Evolutionary conservation across 257 asterid genomes (phyloP).

Genomic region (Solanum virginianum): DNA sequence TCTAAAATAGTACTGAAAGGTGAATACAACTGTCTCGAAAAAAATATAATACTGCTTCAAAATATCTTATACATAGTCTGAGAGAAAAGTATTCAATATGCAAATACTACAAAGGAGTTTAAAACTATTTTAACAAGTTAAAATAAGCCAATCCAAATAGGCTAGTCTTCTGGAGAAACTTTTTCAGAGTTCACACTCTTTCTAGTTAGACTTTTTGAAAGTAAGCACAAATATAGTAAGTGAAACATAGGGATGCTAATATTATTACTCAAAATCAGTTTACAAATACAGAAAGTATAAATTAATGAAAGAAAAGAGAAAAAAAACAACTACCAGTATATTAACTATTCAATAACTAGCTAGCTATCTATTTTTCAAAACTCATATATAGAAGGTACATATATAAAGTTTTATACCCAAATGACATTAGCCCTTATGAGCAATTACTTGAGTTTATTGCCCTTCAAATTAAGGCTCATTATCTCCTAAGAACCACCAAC

Average conservation of each 20-base stretch:
- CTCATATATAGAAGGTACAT: neutral
- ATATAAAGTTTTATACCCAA: slow-evolving; percentile 28
- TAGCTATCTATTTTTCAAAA: neutral
- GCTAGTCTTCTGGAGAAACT: neutral
- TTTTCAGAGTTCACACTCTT: neutral
- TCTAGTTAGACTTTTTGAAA: neutral
- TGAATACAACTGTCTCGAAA: too few relatives aligned
- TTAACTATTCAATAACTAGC: neutral
- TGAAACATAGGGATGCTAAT: neutral
- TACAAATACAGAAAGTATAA: neutral
- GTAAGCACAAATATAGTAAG: neutral
- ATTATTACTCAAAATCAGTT: neutral
- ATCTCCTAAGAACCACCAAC: slow-evolving; percentile 57
- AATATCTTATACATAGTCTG: too few relatives aligned
- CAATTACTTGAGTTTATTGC: slow-evolving; percentile 33
- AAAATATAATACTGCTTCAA: too few relatives aligned
- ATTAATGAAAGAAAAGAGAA: neutral
- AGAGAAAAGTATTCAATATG: too few relatives aligned
- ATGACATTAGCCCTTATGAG: slow-evolving; percentile 49
- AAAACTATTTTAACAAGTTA: neutral
- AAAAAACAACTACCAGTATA: neutral
- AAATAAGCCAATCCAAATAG: neutral
- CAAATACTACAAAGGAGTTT: too few relatives aligned
- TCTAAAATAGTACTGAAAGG: too few relatives aligned
- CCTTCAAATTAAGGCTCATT: slow-evolving; percentile 45